Evolutionary conservation across 345 rosid genomes (phyloP), one percentile per base, ranked within the genome.

Genomic region (Stellera chamaejasme): DNA sequence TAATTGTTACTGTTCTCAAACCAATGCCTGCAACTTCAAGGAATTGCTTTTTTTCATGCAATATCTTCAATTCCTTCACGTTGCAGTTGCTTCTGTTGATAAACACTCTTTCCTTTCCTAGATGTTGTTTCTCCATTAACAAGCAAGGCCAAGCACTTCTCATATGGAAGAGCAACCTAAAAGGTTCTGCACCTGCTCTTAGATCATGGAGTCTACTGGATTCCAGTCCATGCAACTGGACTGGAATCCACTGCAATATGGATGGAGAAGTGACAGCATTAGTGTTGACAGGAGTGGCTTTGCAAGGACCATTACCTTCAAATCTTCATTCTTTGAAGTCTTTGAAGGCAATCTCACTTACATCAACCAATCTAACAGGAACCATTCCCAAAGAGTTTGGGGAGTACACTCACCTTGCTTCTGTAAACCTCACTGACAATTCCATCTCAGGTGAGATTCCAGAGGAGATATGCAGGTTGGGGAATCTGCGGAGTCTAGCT

Each of bases 381-480:
- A 45, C 50, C 3, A 79, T 89, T 47, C 95, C 96, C 0, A 66
- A 70, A 44, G 82, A 74, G 68, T 61, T 89, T 3, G 95, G 89
- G 45, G 81, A 80, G 10, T 89, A 72, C 61, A 28, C n/a, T 1
- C 78, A 73, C 60, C 82, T 85, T 1, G 63, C 47, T 54, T 59
- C 71, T 32, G 54, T 89, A 52, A 84, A 85, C 60, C 69, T 89
- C 16, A 81, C 87, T 16, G 79, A 76, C 52, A 89, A 85, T 65
- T 76, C 75, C 42, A 76, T 88, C 26, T 67, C 83, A 3, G 94
- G 94, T 2, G 82, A 65, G 58, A 83, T 88, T 45, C 96, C 96
- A 2, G 39, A 43, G 3, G 87, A 83, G 54, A 51, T 85, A 27
- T 81, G 88, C 75, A 55, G 61, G 69, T 75, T 85, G 16, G 73